Percentiles rank a stretch among this genome's conserved stretches.
Evolutionary conservation across 129 eudicot genomes (phyloP).

Genomic region (Chrysanthemum seticuspe): DNA sequence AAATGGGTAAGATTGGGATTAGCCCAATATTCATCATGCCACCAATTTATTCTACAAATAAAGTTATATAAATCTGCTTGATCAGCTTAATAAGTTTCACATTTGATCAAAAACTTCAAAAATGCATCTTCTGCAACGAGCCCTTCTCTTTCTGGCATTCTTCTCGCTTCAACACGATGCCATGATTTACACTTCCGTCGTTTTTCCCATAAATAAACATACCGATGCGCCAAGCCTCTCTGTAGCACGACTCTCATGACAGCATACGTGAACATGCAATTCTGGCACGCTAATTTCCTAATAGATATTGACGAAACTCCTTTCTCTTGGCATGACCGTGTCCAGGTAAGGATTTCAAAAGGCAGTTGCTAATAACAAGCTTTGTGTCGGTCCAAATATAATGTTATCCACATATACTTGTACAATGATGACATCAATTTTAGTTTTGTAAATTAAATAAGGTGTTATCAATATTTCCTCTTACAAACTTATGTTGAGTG

Average conservation of each 20-base stretch:
- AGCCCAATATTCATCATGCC: too few relatives aligned
- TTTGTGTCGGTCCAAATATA: neutral
- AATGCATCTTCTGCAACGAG: conserved; percentile 13
- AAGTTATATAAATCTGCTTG: conserved; percentile 6
- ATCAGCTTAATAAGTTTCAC: neutral
- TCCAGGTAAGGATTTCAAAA: neutral
- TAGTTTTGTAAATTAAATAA: too few relatives aligned
- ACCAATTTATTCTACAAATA: too few relatives aligned
- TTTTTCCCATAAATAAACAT: conserved; percentile 36
- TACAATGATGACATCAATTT: too few relatives aligned
- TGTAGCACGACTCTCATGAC: conserved; percentile 30
- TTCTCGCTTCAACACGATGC: conserved; percentile 20
- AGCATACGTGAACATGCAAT: conserved; percentile 11
- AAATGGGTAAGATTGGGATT: too few relatives aligned
- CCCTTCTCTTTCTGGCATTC: conserved; percentile 2
- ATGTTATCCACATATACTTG: too few relatives aligned
- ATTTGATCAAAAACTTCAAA: neutral
- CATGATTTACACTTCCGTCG: conserved; percentile 23
- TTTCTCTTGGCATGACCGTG: conserved; percentile 34
- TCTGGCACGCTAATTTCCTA: conserved; percentile 25
- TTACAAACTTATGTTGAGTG: too few relatives aligned
- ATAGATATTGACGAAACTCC: conserved; percentile 41
- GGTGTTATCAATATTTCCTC: too few relatives aligned
- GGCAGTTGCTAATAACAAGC: neutral
- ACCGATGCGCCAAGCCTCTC: conserved; percentile 24